Evolutionary conservation across 2,329 filamentous ascomycete species (phyloP).

Genomic region (Phyllachora maydis): DNA sequence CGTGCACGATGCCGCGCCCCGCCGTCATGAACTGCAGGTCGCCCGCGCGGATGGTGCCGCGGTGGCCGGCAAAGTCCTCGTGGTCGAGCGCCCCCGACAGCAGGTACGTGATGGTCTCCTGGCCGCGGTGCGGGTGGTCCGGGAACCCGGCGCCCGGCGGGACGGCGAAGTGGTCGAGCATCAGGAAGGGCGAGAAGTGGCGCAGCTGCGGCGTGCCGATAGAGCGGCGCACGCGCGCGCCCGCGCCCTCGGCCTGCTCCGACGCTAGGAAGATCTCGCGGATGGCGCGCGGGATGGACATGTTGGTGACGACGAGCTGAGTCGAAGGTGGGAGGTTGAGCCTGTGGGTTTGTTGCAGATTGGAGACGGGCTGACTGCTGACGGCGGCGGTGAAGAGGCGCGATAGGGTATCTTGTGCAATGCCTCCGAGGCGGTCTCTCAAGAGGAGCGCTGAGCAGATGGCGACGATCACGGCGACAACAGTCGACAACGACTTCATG

Average conservation of each 20-base stretch:
- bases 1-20: constrained; percentile 77
- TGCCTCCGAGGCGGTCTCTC: constrained; percentile 10
- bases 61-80: constrained; percentile 77
- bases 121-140: constrained; percentile 67
- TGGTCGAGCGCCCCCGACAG: constrained; percentile 74
- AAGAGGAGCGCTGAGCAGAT: constrained; percentile 14
- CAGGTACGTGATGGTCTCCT: constrained; percentile 79
- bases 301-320: constrained; percentile 20
- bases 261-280: constrained; percentile 65
- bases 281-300: constrained; percentile 55
- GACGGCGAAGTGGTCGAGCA: constrained; percentile 86
- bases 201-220: constrained; percentile 68
- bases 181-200: constrained; percentile 82
- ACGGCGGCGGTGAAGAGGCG: constrained; percentile 5
- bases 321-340: constrained; percentile 3
- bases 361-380: constrained; percentile 1
- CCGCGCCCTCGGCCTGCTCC: constrained; percentile 75
- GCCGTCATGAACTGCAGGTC: constrained; percentile 98
- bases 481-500: constrained; percentile 18
- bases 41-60: constrained; percentile 66
- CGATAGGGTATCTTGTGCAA: constrained; percentile 7
- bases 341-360: constrained; percentile 5
- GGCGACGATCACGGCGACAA: constrained; percentile 16
- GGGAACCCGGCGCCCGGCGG: constrained; percentile 71
- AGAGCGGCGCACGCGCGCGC: constrained; percentile 68